Conservation (phyloP, 1,139 yeast genomes). For the Wickerhamomyces sp. region DNA sequence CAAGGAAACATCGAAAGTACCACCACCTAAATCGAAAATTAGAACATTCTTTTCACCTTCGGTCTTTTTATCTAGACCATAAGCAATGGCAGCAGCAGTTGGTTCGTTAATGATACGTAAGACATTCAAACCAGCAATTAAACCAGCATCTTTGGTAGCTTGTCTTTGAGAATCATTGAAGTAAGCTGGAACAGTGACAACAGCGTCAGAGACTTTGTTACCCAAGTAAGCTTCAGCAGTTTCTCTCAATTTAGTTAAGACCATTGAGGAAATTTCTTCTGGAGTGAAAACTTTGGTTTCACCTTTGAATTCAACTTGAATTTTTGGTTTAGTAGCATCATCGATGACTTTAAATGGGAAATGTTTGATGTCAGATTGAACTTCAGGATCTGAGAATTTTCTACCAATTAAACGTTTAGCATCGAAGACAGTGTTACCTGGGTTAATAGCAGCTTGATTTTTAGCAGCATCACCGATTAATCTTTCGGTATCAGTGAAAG, state of each 20-base stretch:
- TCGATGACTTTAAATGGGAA: constrained; percentile 96
- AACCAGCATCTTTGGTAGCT: constrained; percentile 99
- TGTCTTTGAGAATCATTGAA: constrained; percentile 98
- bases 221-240: constrained; percentile 96
- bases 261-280: constrained; percentile 96
- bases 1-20: constrained; percentile 97
- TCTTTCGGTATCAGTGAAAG: constrained; percentile 97
- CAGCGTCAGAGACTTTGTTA: constrained; percentile 90
- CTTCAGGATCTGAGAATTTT: constrained; percentile 84
- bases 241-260: constrained; percentile 96
- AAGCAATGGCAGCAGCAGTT: constrained; percentile 98
- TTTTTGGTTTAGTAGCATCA: constrained; percentile 84
- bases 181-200: constrained; percentile 96
- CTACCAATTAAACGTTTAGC: constrained; percentile 99
- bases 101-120: constrained; percentile 98
- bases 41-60: constrained; percentile 87
- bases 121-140: constrained; percentile 95
- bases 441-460: constrained; percentile 99
- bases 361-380: constrained; percentile 93
- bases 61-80: constrained; percentile 92
- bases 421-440: constrained; percentile 94
- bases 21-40: constrained; percentile 98
- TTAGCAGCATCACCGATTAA: constrained; percentile 99
- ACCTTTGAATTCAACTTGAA: constrained; percentile 92
- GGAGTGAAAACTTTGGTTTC: constrained; percentile 95